Evolutionary conservation across 208 protist genomes (phyloP).

Genomic region (Spongospora subterranea): DNA sequence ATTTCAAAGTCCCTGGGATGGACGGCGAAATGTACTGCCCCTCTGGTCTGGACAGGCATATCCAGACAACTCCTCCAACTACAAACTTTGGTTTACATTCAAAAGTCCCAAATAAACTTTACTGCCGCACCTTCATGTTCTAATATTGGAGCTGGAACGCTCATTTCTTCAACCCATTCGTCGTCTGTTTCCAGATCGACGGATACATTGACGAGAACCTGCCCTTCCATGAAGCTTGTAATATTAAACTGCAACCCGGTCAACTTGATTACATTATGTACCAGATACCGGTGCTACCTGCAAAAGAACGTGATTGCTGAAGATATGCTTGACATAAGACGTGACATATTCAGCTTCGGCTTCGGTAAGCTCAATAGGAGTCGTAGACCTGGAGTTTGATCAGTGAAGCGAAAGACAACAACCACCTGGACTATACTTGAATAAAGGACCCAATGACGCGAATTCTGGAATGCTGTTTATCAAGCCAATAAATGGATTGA

Average conservation of each 20-base stretch:
- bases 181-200: constrained; percentile 70
- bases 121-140: no score
- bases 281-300: no score
- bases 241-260: constrained; percentile 92
- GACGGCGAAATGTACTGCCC: constrained; percentile 58
- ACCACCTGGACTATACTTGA: constrained; percentile 60
- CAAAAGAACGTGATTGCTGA: constrained; percentile 86
- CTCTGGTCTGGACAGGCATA: constrained; percentile 60
- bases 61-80: constrained; percentile 63
- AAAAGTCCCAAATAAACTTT: no score
- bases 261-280: no score
- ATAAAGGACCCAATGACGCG: constrained; percentile 72
- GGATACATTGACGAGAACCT: constrained; percentile 83
- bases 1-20: constrained; percentile 73
- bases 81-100: no score
- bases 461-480: constrained; percentile 73
- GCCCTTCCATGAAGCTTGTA: constrained; percentile 89
- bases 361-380: constrained; percentile 87
- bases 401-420: neutral
- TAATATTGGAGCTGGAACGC: constrained; percentile 65
- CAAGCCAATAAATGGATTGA: constrained; percentile 5
- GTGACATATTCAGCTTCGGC: constrained; percentile 95
- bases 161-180: constrained; percentile 62
- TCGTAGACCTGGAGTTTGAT: constrained; percentile 70
- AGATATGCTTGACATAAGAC: constrained; percentile 91